Percentiles rank a stretch among this genome's conserved stretches.
Conservation (phyloP, 2,329 filamentous ascomycete genomes). For the Colletotrichum orbiculare region DNA sequence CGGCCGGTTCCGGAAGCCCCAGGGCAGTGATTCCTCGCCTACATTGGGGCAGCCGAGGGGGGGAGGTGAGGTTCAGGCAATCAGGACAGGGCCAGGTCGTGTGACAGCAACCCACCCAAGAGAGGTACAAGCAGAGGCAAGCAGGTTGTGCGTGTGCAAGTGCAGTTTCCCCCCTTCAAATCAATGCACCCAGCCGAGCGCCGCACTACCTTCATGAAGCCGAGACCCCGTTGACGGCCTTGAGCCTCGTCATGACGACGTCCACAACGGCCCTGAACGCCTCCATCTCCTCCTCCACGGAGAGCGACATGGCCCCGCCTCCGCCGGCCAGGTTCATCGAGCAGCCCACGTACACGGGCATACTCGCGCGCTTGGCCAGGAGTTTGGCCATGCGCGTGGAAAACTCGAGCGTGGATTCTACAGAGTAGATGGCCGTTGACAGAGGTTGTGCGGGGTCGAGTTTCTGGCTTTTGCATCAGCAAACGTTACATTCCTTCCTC, state of each 20-base stretch:
- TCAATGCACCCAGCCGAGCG: neutral
- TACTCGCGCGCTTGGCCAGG: constrained; percentile 76
- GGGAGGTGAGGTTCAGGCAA: neutral
- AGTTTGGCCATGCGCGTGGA: constrained; percentile 86
- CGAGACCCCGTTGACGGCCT: constrained; percentile 41
- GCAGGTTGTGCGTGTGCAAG: too few relatives aligned
- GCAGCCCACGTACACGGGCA: constrained; percentile 90
- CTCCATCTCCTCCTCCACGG: constrained; percentile 94
- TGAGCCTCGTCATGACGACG: constrained; percentile 69
- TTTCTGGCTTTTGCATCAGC: constrained; percentile 48
- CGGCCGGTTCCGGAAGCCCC: constrained; percentile 16
- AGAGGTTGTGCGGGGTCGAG: constrained; percentile 71
- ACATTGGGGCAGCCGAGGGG: neutral
- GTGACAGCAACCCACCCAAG: too few relatives aligned
- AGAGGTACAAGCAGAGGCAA: too few relatives aligned
- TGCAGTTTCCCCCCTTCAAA: neutral
- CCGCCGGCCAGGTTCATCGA: constrained; percentile 77
- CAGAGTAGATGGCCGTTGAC: constrained; percentile 82
- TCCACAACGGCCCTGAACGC: constrained; percentile 81
- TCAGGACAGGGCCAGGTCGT: neutral
- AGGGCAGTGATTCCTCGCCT: neutral
- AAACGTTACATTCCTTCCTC: too few relatives aligned
- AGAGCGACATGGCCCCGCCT: constrained; percentile 79
- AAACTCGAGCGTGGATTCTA: constrained; percentile 84
- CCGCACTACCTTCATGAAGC: neutral